phyloP scores from a whole-genome alignment of 345 rosid species.

The Brassica rapa region DNA sequence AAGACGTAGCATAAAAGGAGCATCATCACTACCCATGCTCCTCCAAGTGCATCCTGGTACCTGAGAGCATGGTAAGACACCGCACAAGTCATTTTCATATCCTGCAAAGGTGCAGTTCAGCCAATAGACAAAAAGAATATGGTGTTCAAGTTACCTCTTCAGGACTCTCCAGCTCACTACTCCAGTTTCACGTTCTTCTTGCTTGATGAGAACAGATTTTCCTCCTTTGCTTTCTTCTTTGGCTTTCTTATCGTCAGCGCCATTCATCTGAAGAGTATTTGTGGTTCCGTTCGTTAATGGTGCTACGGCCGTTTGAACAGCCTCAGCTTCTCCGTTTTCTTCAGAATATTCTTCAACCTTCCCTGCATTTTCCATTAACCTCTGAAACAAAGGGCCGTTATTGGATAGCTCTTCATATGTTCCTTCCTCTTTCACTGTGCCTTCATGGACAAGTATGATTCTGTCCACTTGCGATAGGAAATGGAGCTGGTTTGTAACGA shows the following conservation, averaged over 20 bases:
- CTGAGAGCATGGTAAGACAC: conserved; percentile 45
- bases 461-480: conserved; percentile 95
- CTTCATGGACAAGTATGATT: conserved; percentile 91
- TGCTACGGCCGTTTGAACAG: conserved; percentile 47
- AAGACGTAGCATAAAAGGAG: conserved; percentile 74
- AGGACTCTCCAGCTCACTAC: conserved; percentile 83
- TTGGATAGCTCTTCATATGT: conserved; percentile 84
- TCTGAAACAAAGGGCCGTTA: conserved; percentile 74
- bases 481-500: conserved; percentile 98
- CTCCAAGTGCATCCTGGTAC: conserved; percentile 96
- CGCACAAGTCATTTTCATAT: conserved; percentile 18
- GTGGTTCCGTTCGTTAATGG: conserved; percentile 58
- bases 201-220: conserved; percentile 90
- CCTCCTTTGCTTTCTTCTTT: conserved; percentile 47
- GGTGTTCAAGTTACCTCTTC: conserved; percentile 56
- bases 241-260: conserved; percentile 39
- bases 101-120: conserved; percentile 15
- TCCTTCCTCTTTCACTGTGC: conserved; percentile 92
- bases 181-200: conserved; percentile 97
- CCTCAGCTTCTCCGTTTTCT: conserved; percentile 59
- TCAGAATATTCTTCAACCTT: conserved; percentile 96
- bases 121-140: neutral
- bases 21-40: conserved; percentile 82
- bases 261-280: conserved; percentile 48
- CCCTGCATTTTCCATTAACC: conserved; percentile 98